Conservation (phyloP, 2,329 filamentous ascomycete genomes). For the Colletotrichum scovillei region DNA sequence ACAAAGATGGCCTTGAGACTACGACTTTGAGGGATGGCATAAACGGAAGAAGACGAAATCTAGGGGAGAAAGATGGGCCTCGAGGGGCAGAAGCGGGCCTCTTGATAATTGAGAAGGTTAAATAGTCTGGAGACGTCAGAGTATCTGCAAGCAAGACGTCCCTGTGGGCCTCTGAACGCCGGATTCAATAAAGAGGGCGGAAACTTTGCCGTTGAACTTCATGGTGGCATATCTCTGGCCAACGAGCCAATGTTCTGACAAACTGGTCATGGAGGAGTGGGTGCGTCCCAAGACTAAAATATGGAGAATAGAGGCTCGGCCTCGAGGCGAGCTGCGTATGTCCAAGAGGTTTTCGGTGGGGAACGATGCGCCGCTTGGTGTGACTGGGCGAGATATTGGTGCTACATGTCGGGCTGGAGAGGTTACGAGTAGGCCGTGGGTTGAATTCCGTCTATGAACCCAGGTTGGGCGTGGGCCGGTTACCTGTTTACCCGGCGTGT, state of each 20-base stretch:
- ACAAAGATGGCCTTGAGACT: neutral
- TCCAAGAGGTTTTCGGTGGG: constrained; percentile 8
- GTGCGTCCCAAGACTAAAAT: constrained; percentile 21
- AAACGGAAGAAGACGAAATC: neutral
- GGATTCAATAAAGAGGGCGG: constrained; percentile 4
- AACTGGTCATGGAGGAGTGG: constrained; percentile 26
- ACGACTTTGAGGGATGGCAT: neutral
- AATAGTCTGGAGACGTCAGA: neutral
- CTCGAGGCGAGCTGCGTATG: neutral
- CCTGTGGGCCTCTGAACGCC: neutral
- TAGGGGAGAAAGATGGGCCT: neutral
- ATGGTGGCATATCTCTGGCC: constrained; percentile 1
- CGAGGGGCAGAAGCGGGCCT: neutral
- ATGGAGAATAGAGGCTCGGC: constrained; percentile 1
- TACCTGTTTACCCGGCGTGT: neutral
- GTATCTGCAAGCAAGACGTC: neutral
- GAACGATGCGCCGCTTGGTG: neutral
- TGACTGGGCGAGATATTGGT: neutral
- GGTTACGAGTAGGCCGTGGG: neutral
- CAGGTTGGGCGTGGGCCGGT: neutral
- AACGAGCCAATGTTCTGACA: constrained; percentile 14
- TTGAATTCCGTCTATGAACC: neutral
- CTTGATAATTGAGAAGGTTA: neutral
- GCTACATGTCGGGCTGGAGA: neutral
- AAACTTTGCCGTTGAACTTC: neutral